A percentile compares a stretch with the other conserved stretches of the same genome.
These are phyloP conservation scores for Colletotrichum falcatum DNA, from an alignment of 2,329 filamentous ascomycete genomes.

Conservation along the genomic window DNA sequence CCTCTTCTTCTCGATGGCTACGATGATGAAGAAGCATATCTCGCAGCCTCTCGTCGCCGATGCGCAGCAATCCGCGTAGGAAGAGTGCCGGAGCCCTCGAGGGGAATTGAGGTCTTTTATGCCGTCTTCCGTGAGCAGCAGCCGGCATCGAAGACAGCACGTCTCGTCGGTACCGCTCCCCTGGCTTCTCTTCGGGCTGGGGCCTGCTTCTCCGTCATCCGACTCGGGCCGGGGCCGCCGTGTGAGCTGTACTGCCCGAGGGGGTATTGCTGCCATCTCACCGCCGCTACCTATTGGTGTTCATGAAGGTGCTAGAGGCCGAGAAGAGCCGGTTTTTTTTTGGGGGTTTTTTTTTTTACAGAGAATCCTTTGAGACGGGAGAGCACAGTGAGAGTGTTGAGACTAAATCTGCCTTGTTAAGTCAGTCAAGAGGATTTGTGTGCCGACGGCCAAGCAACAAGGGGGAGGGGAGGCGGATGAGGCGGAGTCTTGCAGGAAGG, in stretches of 20 bases:
- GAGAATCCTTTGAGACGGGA: too few species aligned
- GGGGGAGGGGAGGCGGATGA: background rate
- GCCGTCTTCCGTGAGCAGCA: constrained; percentile 15
- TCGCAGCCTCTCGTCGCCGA: background rate
- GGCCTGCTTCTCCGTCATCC: background rate
- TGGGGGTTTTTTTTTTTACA: too few species aligned
- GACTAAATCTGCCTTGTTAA: background rate
- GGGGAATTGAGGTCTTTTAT: constrained; percentile 10
- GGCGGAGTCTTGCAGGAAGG: constrained; percentile 15
- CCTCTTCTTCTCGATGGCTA: background rate
- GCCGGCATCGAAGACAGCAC: constrained; percentile 12
- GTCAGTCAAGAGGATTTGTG: background rate
- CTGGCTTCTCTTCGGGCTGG: background rate
- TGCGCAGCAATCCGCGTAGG: background rate
- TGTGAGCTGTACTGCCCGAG: background rate
- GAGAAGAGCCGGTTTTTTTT: too few species aligned
- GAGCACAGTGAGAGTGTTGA: background rate
- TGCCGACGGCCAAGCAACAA: background rate
- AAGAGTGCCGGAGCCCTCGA: constrained; percentile 14
- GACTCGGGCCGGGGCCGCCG: background rate
- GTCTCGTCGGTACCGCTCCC: background rate
- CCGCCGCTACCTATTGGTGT: background rate
- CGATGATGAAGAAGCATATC: constrained; percentile 5
- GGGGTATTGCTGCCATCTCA: background rate
- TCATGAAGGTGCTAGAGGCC: too few species aligned